Conservation (phyloP, 164 flowering plant genomes). For the Piper longum region DNA sequence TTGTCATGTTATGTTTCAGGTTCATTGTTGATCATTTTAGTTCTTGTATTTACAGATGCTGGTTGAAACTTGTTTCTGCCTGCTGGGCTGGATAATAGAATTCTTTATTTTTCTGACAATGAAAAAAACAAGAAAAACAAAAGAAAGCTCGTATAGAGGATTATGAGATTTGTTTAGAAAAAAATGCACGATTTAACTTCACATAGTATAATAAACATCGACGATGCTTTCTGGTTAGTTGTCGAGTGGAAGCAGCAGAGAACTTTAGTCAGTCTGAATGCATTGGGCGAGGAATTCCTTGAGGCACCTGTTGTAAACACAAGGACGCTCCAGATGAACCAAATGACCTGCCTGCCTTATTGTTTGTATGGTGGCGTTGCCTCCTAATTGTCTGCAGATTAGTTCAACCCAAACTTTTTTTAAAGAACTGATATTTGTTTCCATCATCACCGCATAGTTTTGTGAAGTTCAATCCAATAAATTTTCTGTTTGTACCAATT, state of each 20-base stretch:
- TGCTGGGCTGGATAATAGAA: too few species aligned
- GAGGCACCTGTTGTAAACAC: conserved; percentile 60
- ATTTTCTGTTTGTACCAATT: not conserved
- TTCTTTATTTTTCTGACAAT: too few species aligned
- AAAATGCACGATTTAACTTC: not conserved
- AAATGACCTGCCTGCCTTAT: conserved; percentile 87
- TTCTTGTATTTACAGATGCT: too few species aligned
- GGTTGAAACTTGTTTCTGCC: too few species aligned
- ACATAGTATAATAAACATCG: not conserved
- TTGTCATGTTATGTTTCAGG: too few species aligned
- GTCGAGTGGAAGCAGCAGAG: not conserved
- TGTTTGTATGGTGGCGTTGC: conserved; percentile 37
- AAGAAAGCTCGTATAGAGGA: not conserved
- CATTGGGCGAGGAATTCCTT: conserved; percentile 46
- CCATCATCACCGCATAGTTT: not conserved
- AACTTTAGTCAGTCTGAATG: not conserved
- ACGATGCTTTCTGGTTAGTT: too few species aligned
- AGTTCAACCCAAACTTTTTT: not conserved
- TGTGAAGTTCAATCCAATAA: not conserved
- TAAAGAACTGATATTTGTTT: not conserved
- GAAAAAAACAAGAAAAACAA: too few species aligned
- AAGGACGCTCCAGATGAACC: conserved; percentile 87
- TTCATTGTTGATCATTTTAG: too few species aligned
- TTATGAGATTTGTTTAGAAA: not conserved
- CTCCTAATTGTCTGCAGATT: conserved; percentile 63